Percentiles rank a stretch among this genome's conserved stretches.
Conservation (phyloP, 1,284 basidiomycete species). For the Takashimella tepidaria region DNA sequence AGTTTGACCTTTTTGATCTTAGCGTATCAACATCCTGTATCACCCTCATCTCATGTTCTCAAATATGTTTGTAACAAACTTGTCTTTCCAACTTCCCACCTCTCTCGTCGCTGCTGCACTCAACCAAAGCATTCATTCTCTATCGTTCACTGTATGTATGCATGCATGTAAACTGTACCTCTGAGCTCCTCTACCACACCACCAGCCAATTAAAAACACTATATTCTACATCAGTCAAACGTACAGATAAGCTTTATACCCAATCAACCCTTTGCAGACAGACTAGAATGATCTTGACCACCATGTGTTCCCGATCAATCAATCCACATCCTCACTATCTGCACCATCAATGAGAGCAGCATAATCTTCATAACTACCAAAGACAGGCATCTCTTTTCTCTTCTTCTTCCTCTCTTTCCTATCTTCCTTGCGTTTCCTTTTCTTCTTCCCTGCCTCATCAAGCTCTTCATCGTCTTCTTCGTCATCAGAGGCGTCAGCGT, state of each 20-base stretch:
- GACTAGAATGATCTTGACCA: too few species aligned
- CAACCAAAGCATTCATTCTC: too few species aligned
- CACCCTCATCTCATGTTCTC: too few species aligned
- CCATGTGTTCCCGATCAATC: neutral
- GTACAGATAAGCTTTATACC: neutral
- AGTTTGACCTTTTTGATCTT: too few species aligned
- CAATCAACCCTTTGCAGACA: neutral
- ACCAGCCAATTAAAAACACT: too few species aligned
- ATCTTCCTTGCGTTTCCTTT: slow-evolving; percentile 53
- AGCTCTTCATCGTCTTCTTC: slow-evolving; percentile 49
- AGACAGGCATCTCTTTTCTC: slow-evolving; percentile 77
- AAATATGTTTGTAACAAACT: too few species aligned
- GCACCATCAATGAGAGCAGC: slow-evolving; percentile 81
- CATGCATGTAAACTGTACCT: neutral
- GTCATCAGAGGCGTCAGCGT: slow-evolving; percentile 32
- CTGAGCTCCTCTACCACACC: too few species aligned
- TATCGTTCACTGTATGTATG: neutral
- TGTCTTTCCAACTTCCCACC: too few species aligned
- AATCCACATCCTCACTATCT: slow-evolving; percentile 59
- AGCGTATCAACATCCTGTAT: too few species aligned
- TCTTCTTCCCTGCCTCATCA: slow-evolving; percentile 51
- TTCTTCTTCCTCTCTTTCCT: slow-evolving; percentile 54
- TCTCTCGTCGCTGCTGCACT: too few species aligned
- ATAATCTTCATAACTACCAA: slow-evolving; percentile 94
- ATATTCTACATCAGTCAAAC: neutral